Evolutionary conservation across 768 basidiomycete genomes (phyloP).

Genomic region (Scleroderma citrinum): DNA sequence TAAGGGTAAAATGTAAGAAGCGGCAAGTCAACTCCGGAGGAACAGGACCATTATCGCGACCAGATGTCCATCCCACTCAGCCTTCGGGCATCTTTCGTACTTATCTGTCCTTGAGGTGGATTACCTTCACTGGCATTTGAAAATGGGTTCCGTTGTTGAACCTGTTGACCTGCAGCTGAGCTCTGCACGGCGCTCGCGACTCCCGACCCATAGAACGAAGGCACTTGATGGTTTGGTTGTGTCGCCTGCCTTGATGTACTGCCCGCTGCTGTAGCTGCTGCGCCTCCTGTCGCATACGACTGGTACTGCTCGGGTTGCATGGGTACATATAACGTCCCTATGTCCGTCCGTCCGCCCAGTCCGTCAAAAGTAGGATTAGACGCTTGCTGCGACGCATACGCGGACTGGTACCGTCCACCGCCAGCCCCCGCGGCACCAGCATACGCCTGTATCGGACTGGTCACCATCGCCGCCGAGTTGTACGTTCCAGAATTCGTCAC

Average conservation of each 20-base stretch:
- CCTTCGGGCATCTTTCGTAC: slow-evolving; percentile 53
- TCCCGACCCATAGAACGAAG: slow-evolving; percentile 67
- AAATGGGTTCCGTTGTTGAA: slow-evolving; percentile 35
- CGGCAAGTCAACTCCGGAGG: slow-evolving; percentile 5
- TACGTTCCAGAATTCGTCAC: neutral
- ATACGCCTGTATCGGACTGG: slow-evolving; percentile 76
- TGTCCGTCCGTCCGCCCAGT: slow-evolving; percentile 58
- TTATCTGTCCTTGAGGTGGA: slow-evolving; percentile 35
- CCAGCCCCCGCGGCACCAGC: slow-evolving; percentile 19
- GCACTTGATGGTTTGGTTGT: slow-evolving; percentile 39
- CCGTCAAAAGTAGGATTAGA: slow-evolving; percentile 47
- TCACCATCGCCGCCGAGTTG: slow-evolving; percentile 35
- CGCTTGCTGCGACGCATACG: slow-evolving; percentile 43
- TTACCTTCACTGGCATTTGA: slow-evolving; percentile 38
- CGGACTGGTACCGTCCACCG: slow-evolving; percentile 50
- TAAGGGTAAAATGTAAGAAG: no score
- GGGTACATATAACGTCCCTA: slow-evolving; percentile 68
- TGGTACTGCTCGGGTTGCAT: slow-evolving; percentile 80
- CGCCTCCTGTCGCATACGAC: slow-evolving; percentile 38
- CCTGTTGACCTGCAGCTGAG: slow-evolving; percentile 18
- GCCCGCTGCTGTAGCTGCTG: slow-evolving; percentile 23
- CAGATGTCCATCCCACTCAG: slow-evolving; percentile 67
- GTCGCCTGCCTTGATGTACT: slow-evolving; percentile 36
- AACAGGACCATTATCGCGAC: slow-evolving; percentile 49
- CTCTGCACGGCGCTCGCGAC: slow-evolving; percentile 46